phyloP scores from a whole-genome alignment of 108 stramenopile genomes.

The Cyclotella atomus region DNA sequence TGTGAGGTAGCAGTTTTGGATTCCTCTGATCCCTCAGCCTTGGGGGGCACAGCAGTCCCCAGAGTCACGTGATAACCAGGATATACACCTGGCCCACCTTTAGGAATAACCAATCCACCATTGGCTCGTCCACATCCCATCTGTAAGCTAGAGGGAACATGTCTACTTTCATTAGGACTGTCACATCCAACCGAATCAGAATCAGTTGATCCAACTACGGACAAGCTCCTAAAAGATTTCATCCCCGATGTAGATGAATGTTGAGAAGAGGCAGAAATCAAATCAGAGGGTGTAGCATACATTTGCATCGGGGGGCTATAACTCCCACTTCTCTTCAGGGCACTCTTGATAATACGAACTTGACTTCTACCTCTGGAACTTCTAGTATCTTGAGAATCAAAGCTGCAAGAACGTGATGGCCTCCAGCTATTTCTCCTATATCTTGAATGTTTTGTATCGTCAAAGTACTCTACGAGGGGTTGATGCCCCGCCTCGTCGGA shows the following conservation, averaged over 20 bases:
- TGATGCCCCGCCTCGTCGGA: constrained; percentile 71
- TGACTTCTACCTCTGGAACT: constrained; percentile 16
- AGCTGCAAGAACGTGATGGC: constrained; percentile 23
- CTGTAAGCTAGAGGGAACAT: constrained; percentile 35
- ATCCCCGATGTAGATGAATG: constrained; percentile 3
- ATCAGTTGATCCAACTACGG: constrained; percentile 43
- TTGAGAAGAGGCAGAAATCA: constrained; percentile 9
- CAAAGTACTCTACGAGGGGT: constrained; percentile 67
- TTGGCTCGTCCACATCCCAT: constrained; percentile 28
- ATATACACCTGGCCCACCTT: constrained; percentile 36
- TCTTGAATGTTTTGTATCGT: constrained; percentile 33
- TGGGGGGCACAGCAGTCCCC: constrained; percentile 29
- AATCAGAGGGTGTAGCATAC: neutral
- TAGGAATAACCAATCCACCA: constrained; percentile 44
- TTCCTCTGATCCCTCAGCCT: constrained; percentile 5
- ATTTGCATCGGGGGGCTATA: constrained; percentile 38
- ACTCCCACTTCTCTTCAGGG: constrained; percentile 38
- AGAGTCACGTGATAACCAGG: constrained; percentile 34
- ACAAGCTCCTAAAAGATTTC: constrained; percentile 45
- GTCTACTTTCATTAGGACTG: constrained; percentile 7
- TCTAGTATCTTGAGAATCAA: constrained; percentile 32
- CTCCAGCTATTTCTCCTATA: constrained; percentile 32
- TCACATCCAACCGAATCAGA: constrained; percentile 19
- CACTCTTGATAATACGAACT: constrained; percentile 43
- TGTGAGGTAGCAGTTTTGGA: neutral